phyloP scores from a whole-genome alignment of 2,329 filamentous ascomycete genomes.

The Cucurbitaria berberidis region DNA sequence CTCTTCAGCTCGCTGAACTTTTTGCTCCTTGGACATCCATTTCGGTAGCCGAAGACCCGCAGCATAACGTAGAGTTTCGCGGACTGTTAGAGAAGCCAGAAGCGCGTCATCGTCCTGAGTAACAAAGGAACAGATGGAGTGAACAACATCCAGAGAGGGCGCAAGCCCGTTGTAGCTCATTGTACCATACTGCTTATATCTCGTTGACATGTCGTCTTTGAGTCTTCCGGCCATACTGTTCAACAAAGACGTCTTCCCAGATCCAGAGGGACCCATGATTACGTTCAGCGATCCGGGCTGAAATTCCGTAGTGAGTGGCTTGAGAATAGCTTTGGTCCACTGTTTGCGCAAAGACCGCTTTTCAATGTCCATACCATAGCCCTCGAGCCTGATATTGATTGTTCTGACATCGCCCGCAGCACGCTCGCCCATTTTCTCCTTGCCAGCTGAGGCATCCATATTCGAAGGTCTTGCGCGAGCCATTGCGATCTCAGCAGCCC shows the following conservation, averaged over 20 bases:
- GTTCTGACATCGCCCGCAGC: constrained; percentile 62
- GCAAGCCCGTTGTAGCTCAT: constrained; percentile 73
- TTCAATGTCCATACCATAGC: constrained; percentile 68
- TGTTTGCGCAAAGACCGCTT: constrained; percentile 63
- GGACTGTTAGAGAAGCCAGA: constrained; percentile 74
- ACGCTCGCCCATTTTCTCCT: constrained; percentile 68
- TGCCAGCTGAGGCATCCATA: constrained; percentile 70
- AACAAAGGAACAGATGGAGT: constrained; percentile 76
- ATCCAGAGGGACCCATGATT: constrained; percentile 81
- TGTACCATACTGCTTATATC: constrained; percentile 66
- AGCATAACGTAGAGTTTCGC: constrained; percentile 71
- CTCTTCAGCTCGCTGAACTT: constrained; percentile 71
- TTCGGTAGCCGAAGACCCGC: constrained; percentile 73
- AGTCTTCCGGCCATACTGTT: constrained; percentile 75
- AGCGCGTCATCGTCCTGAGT: constrained; percentile 80
- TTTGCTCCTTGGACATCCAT: constrained; percentile 73
- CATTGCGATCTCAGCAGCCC: constrained; percentile 72
- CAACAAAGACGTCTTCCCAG: constrained; percentile 76
- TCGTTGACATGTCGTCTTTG: constrained; percentile 65
- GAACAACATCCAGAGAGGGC: constrained; percentile 71
- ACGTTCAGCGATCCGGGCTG: constrained; percentile 72
- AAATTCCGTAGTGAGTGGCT: constrained; percentile 71
- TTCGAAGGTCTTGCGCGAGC: constrained; percentile 63
- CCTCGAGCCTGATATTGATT: constrained; percentile 69
- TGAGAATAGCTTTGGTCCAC: constrained; percentile 62